A percentile compares a stretch with the other conserved stretches of the same genome.
Evolutionary conservation across 2,329 filamentous ascomycete species (phyloP).

Genomic region (Fusarium oxysporum): DNA sequence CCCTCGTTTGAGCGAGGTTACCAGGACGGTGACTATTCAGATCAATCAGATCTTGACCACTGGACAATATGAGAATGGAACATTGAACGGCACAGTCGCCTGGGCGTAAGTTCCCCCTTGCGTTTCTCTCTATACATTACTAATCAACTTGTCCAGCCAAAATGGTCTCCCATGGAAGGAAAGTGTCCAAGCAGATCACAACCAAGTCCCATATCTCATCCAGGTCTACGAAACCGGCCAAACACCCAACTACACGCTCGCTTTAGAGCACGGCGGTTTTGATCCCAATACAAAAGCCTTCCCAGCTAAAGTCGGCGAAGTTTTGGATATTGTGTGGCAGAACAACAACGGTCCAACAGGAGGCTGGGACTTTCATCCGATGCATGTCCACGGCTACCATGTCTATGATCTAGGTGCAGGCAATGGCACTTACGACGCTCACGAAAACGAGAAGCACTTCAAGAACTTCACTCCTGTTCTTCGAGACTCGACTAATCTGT

Average conservation of each 20-base stretch:
- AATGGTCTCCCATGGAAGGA: slow-evolving; percentile 31
- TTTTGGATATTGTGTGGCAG: slow-evolving; percentile 64
- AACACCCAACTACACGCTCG: slow-evolving; percentile 61
- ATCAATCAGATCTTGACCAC: slow-evolving; percentile 54
- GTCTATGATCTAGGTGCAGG: slow-evolving; percentile 20
- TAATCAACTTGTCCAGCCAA: neutral
- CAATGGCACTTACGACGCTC: slow-evolving; percentile 26
- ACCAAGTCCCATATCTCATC: slow-evolving; percentile 34
- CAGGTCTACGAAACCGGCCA: slow-evolving; percentile 26
- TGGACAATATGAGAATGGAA: slow-evolving; percentile 39
- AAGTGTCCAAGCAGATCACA: slow-evolving; percentile 17
- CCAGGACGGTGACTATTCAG: slow-evolving; percentile 61
- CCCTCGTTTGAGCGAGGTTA: slow-evolving; percentile 60
- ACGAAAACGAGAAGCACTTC: slow-evolving; percentile 15
- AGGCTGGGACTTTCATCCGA: slow-evolving; percentile 35
- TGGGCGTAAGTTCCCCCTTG: slow-evolving; percentile 8
- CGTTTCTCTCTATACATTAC: fast-evolving
- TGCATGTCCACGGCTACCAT: slow-evolving; percentile 32
- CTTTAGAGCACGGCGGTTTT: slow-evolving; percentile 63
- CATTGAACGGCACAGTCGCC: slow-evolving; percentile 25
- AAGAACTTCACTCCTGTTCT: slow-evolving; percentile 26
- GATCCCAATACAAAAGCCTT: slow-evolving; percentile 63
- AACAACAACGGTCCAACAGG: slow-evolving; percentile 53
- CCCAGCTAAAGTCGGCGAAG: slow-evolving; percentile 66
- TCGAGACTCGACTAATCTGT: slow-evolving; percentile 55